These are phyloP conservation scores for Kwoniella sp. DNA, from an alignment of 768 basidiomycete species.

Conservation along the genomic window DNA sequence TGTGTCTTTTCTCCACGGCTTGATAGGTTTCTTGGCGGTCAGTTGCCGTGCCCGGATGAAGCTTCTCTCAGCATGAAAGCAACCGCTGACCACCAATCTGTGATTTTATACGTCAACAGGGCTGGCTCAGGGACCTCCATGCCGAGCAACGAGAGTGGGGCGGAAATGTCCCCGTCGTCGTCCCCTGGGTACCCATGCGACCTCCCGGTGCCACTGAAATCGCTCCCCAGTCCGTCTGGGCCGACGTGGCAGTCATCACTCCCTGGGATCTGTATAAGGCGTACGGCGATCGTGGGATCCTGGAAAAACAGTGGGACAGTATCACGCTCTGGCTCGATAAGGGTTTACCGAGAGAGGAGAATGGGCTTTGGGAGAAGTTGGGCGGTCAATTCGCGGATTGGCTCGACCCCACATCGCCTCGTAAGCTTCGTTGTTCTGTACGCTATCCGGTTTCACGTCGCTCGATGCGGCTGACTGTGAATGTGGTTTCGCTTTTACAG, in stretches of 20 bases:
- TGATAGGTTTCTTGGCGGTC: constrained; percentile 1
- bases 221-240: constrained; percentile 35
- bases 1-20: background rate
- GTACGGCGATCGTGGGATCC: constrained; percentile 32
- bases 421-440: background rate
- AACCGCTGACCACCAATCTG: background rate
- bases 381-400: constrained; percentile 32
- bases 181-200: constrained; percentile 36
- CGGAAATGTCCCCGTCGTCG: constrained; percentile 36
- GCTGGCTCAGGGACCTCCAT: constrained; percentile 45
- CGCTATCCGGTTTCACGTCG: constrained; percentile 6
- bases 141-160: constrained; percentile 36
- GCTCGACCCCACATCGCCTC: constrained; percentile 37
- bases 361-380: constrained; percentile 37
- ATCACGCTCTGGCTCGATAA: constrained; percentile 47
- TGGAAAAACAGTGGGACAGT: constrained; percentile 40
- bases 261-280: constrained; percentile 44
- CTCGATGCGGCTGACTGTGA: constrained; percentile 27
- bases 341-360: constrained; percentile 34
- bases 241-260: constrained; percentile 41
- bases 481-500: background rate
- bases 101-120: constrained; percentile 13
- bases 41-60: background rate
- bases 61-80: no score
- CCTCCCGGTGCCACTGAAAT: constrained; percentile 14